Conservation (phyloP, 2,329 filamentous ascomycete genomes). For the Epichloe elymi region DNA sequence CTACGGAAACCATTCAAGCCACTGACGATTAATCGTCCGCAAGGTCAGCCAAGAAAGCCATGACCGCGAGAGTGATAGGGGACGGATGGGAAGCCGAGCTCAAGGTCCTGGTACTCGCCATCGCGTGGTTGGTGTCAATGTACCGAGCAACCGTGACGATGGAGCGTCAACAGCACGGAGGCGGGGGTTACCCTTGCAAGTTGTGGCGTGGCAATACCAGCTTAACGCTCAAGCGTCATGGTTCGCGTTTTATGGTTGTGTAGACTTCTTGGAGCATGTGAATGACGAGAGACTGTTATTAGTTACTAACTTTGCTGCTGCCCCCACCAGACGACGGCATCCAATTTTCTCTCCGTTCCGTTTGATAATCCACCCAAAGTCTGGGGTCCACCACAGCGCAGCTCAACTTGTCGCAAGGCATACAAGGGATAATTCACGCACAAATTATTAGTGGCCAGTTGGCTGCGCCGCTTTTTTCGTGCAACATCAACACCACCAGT, state of each 20-base stretch:
- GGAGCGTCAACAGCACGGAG: no score
- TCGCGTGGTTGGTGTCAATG: background rate
- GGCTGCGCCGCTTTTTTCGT: no score
- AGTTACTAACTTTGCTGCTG: background rate
- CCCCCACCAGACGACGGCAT: no score
- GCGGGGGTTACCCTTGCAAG: no score
- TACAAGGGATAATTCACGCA: no score
- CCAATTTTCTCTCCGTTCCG: no score
- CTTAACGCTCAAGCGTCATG: constrained; percentile 15
- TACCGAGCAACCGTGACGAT: no score
- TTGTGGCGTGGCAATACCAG: background rate
- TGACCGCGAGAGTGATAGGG: no score
- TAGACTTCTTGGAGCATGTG: background rate
- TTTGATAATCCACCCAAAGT: no score
- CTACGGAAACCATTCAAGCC: constrained; percentile 44
- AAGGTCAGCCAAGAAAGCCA: constrained; percentile 9
- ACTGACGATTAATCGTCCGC: constrained; percentile 35
- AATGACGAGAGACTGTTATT: background rate
- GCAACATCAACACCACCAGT: background rate
- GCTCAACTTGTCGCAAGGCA: background rate
- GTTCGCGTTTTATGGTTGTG: background rate
- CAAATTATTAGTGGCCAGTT: no score
- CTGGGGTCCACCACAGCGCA: background rate
- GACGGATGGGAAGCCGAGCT: no score
- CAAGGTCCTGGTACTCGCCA: no score